A percentile compares a stretch with the other conserved stretches of the same genome.
Evolutionary conservation across 116 monocot genomes (phyloP).

Genomic region (Dioscorea cayenensis): DNA sequence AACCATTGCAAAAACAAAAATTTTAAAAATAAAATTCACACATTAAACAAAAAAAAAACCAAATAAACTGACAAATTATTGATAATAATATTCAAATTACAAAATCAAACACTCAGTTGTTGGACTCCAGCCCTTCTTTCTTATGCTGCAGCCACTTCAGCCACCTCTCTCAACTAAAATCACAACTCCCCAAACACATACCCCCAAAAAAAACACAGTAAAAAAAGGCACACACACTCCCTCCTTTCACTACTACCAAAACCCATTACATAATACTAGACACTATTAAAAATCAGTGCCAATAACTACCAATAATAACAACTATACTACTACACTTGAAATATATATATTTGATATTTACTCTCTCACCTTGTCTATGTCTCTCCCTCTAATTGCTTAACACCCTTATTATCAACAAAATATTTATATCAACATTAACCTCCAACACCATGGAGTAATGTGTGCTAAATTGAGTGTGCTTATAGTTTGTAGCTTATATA

Average conservation of each 20-base stretch:
- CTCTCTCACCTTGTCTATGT: too few species aligned
- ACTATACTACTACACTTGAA: not conserved
- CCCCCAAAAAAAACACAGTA: not conserved
- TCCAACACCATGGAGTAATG: too few species aligned
- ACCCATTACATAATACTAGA: not conserved
- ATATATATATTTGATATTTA: too few species aligned
- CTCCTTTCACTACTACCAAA: slow-evolving; percentile 10
- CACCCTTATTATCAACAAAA: too few species aligned
- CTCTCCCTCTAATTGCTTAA: too few species aligned
- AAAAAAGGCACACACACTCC: not conserved
- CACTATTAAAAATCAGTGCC: slow-evolving; percentile 4
- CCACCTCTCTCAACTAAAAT: slow-evolving; percentile 11
- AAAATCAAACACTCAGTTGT: slow-evolving; percentile 11
- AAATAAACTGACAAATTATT: not conserved
- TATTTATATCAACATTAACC: not conserved
- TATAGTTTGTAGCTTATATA: too few species aligned
- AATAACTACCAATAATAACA: not conserved
- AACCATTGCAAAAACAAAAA: not conserved
- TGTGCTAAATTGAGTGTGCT: too few species aligned
- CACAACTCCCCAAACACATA: not conserved
- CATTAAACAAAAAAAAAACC: too few species aligned
- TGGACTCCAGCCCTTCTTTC: slow-evolving; percentile 19
- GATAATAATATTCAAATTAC: not conserved
- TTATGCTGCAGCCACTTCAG: slow-evolving; percentile 43
- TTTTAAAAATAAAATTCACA: not conserved